phyloP scores from a whole-genome alignment of 176 grass and related monocot genomes.

The Musa troglodytarum region DNA sequence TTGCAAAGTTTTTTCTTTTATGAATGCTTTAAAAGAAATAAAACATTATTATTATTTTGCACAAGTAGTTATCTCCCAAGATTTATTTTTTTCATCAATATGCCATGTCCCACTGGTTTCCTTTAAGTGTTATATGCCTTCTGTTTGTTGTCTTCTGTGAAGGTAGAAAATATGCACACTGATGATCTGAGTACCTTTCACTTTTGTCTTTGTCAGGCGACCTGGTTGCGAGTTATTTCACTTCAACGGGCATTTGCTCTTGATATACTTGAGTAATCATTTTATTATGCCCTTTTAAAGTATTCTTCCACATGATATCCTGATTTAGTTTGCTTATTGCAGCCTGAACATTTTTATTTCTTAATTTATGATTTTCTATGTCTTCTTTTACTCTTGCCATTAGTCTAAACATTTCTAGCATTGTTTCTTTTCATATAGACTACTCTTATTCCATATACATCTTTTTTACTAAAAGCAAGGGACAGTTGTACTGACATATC shows the following conservation, averaged over 20 bases:
- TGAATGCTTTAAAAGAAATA: conserved; percentile 3
- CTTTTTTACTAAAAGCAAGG: no score
- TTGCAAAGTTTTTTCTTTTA: conserved; percentile 10
- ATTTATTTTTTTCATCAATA: background rate
- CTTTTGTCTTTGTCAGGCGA: conserved; percentile 43
- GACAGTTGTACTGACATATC: no score
- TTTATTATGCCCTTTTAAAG: conserved; percentile 12
- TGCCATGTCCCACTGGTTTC: background rate
- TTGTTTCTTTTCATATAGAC: no score
- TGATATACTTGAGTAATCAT: conserved; percentile 90
- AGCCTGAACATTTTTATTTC: no score
- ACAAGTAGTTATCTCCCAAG: background rate
- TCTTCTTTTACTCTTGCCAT: no score
- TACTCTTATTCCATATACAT: no score
- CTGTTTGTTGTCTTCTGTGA: background rate
- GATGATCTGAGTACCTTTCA: conserved; percentile 10
- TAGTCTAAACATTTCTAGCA: no score
- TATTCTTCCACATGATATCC: background rate
- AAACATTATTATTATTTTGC: background rate
- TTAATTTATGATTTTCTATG: no score
- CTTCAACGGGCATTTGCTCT: conserved; percentile 85
- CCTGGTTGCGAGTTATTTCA: conserved; percentile 70
- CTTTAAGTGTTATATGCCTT: background rate
- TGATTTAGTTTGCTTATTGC: background rate
- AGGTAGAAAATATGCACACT: background rate